Conservation (phyloP, 495 filamentous ascomycete species). For the Platismatia glauca region DNA sequence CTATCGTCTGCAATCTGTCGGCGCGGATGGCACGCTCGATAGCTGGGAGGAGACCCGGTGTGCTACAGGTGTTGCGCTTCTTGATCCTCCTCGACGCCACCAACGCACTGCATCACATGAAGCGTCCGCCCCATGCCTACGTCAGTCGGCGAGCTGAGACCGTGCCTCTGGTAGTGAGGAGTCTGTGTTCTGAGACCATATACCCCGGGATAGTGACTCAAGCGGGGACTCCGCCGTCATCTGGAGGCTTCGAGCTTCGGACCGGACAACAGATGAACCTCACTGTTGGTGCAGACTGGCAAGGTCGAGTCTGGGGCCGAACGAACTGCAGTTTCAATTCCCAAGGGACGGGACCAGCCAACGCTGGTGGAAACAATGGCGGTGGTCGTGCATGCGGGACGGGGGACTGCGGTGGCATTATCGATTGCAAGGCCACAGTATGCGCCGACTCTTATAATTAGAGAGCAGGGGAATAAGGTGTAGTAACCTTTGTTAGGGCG, state of each 20-base stretch:
- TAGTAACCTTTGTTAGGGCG: conserved; percentile 43
- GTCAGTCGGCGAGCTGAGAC: conserved; percentile 18
- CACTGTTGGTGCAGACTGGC: conserved; percentile 59
- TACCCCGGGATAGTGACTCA: conserved; percentile 66
- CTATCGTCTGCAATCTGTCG: neutral
- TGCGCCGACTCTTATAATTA: conserved; percentile 21
- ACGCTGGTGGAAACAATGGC: conserved; percentile 32
- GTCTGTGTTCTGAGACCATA: conserved; percentile 56
- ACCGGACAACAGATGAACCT: conserved; percentile 42
- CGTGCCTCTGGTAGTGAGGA: conserved; percentile 47
- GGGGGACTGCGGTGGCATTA: conserved; percentile 61
- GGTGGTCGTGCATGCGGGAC: conserved; percentile 54
- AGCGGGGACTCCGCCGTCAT: conserved; percentile 50
- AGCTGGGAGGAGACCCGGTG: neutral
- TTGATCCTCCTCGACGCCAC: conserved; percentile 2
- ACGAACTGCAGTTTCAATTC: conserved; percentile 70
- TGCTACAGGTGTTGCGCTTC: neutral
- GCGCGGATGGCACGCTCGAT: neutral
- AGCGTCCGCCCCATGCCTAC: conserved; percentile 20
- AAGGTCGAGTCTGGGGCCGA: conserved; percentile 70
- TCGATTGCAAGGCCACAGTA: conserved; percentile 58
- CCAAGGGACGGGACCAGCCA: conserved; percentile 43
- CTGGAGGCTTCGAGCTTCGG: conserved; percentile 54
- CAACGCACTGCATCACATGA: conserved; percentile 28
- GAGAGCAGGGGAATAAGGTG: neutral